phyloP scores from a whole-genome alignment of 768 basidiomycete species.

The Pisolithus tinctorius region DNA sequence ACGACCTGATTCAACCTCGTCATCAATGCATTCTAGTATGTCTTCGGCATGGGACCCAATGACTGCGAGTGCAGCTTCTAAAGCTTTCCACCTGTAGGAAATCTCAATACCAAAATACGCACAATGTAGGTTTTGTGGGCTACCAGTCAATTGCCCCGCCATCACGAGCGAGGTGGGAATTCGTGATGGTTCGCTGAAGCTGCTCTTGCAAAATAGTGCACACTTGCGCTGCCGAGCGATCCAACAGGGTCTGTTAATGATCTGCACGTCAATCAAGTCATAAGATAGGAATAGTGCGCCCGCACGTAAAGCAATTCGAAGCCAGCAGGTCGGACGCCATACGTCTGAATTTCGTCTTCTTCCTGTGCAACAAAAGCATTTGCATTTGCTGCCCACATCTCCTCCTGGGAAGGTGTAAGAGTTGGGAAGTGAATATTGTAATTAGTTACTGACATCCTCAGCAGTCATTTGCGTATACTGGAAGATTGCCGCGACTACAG shows the following conservation, averaged over 20 bases:
- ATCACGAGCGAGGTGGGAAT: constrained; percentile 51
- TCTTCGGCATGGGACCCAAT: constrained; percentile 77
- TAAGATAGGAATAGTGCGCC: not conserved
- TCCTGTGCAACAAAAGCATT: constrained; percentile 94
- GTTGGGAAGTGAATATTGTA: not conserved
- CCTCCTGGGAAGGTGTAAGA: constrained; percentile 52
- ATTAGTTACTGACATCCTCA: constrained; percentile 61
- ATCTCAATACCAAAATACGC: constrained; percentile 3
- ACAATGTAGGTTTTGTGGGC: constrained; percentile 11
- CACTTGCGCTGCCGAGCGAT: constrained; percentile 46
- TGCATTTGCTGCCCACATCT: constrained; percentile 82
- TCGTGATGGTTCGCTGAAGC: constrained; percentile 48
- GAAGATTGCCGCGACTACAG: constrained; percentile 52
- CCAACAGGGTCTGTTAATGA: constrained; percentile 46
- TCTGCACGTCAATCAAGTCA: constrained; percentile 2
- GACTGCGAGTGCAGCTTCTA: constrained; percentile 80
- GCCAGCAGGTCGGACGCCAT: constrained; percentile 77
- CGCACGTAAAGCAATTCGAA: constrained; percentile 77
- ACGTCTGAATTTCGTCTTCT: constrained; percentile 81
- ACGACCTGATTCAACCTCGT: constrained; percentile 59
- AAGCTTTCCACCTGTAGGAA: constrained; percentile 74
- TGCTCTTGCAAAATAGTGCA: constrained; percentile 46
- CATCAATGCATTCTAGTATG: constrained; percentile 69
- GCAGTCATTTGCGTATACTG: constrained; percentile 80
- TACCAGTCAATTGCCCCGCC: constrained; percentile 60